Base-by-base conservation (phyloP, 2,329 filamentous ascomycete species). In the Grosmannia penicillata region DNA sequence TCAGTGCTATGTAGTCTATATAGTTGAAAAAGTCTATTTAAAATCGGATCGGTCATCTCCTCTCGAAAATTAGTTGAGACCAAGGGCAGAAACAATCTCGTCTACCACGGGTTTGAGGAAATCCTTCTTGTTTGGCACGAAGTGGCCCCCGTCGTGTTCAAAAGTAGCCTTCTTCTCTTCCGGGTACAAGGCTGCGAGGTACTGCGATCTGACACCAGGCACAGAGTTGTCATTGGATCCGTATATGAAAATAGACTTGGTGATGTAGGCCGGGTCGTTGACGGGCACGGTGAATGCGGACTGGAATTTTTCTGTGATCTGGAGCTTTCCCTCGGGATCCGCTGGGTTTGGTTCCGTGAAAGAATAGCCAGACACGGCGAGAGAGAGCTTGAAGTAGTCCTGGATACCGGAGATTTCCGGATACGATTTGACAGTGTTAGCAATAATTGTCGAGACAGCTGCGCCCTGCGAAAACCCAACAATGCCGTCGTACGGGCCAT, bases 181-280 rank as follows among this genome's bases (percentile, higher is more conserved):
- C 13, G 38, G 38, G 29, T 40, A 40, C 38, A 40, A 37, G 34
- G 38, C 38, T 15, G 38, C 38, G n/a, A 40, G 38, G 29, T 40
- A 40, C 38, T 37, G 28, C 14, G 38, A 37, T 10, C 38, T 11
- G 23, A 33, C 29, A 15, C 38, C 38, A 7, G 38, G 38, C 29
- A 40, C 38, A 14, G 38, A 40, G 38, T 40, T 40, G 38, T 40
- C 38, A 30, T 40, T 40, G 11, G 34, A 36, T 8, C 38, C 38
- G 34, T 40, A 40, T 15, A 40, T 37, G 19, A 40, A 40, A 14
- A 40, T 6, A n/a, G 38, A 40, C 10, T 33, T 40, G 38, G 38
- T 40, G 2, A 37, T 19, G 10, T 33, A 40, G 38, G 23, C n/a
- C 9, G 38, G 38, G 18, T 37, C 38, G 32, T 31, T 15, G 14